Base-by-base conservation (phyloP, 1,284 basidiomycete species). In the Neonothopanus nambi region DNA sequence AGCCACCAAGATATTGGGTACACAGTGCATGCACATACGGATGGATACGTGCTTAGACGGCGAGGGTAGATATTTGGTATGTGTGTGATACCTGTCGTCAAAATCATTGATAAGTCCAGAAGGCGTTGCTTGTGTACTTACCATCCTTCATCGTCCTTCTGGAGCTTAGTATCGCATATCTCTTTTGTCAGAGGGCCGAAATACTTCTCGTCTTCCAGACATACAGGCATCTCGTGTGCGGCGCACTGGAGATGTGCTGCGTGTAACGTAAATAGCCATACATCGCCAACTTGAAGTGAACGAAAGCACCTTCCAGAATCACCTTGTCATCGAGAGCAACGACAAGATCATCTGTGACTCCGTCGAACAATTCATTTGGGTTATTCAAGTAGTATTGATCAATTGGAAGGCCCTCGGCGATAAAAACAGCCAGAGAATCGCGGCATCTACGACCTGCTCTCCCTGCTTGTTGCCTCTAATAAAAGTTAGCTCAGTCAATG, bases 381-480 rank as follows among this genome's bases (percentile, higher is more conserved):
- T 91, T 77, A 5, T 81, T 71, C 28, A 87, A 80, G 62, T 89
- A 96, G 64, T 94, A 82, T 63, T 85, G 84, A 66, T 95, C 93
- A 51, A 93, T 75, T 0, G 90, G 85, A 52, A 84, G 76, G 13
- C 76, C 72, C 55, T 94, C 89, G 13, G 85, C 82, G 2, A 96
- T 81, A 37, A 93, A 77, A 50, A 95, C 76, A 0, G 87, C 85
- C n/a, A 96, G 76, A 15, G 92, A 87, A 64, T 95, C 93, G 39
- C 86, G 84, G 44, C 88, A 79, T 49, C 93, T 76, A 42, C 94
- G 82, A 3, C 94, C 94, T 15, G 93, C 93, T 61, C 93, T 77
- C 30, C 94, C 93, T 4, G 89, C 85, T 82, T 96, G 93, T 75
- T 96, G 94, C 33, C 89, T 77, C 83, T 92, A n/a, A 60, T 33